Conservation (phyloP, 2,329 filamentous ascomycete genomes). For the Trichoderma brevicompactum region DNA sequence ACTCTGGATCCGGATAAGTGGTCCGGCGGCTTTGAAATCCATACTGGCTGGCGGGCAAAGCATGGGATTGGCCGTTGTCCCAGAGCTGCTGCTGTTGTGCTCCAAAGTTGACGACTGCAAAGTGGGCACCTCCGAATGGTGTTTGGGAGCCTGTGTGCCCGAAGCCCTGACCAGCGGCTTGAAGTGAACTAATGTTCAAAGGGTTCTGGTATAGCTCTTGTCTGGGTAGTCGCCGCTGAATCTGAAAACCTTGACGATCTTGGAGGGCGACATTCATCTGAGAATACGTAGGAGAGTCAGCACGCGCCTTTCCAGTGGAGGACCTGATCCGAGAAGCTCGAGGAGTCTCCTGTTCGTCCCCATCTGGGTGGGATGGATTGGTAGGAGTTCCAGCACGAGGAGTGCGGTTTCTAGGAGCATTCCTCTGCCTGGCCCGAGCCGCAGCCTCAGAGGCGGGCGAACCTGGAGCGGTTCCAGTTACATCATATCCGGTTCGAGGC, state of each 20-base stretch:
- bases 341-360: constrained; percentile 24
- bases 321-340: constrained; percentile 13
- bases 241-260: neutral
- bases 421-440: constrained; percentile 19
- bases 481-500: constrained; percentile 25
- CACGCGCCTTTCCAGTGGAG: neutral
- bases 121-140: neutral
- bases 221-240: neutral
- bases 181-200: constrained; percentile 17
- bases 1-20: neutral
- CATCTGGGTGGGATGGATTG: constrained; percentile 2
- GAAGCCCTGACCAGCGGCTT: neutral
- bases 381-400: constrained; percentile 24
- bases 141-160: neutral
- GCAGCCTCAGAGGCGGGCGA: constrained; percentile 20
- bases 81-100: neutral
- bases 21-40: neutral
- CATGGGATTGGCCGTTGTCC: neutral
- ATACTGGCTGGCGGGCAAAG: constrained; percentile 20
- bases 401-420: constrained; percentile 13
- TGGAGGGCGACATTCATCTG: constrained; percentile 1
- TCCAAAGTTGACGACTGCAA: neutral
- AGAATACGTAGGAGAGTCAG: neutral
- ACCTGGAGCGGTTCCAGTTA: constrained; percentile 9
- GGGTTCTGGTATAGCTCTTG: constrained; percentile 25